Evolutionary conservation across 2,329 filamentous ascomycete species (phyloP).

Genomic region (Alternaria hordeiaustralica): DNA sequence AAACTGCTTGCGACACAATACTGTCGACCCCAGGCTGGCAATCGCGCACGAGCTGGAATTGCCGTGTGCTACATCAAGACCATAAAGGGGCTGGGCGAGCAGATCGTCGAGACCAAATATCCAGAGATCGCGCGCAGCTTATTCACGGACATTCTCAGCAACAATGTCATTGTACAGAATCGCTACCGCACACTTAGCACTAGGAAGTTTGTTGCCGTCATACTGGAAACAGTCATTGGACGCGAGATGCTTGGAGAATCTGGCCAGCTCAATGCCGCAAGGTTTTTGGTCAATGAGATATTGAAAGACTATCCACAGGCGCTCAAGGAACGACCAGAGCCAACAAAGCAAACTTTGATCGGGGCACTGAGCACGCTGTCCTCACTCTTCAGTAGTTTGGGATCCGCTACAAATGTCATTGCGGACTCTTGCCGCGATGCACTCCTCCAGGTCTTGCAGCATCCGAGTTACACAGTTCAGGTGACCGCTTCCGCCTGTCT

Average conservation of each 20-base stretch:
- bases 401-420: conserved; percentile 79
- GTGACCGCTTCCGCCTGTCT: conserved; percentile 86
- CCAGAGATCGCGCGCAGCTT: conserved; percentile 80
- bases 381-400: conserved; percentile 78
- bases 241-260: conserved; percentile 84
- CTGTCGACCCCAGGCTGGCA: conserved; percentile 76
- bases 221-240: conserved; percentile 84
- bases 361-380: conserved; percentile 79
- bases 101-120: conserved; percentile 83
- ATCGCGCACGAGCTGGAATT: conserved; percentile 80
- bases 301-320: conserved; percentile 94
- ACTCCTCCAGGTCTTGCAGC: conserved; percentile 86
- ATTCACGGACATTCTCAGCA: conserved; percentile 78
- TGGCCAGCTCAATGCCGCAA: conserved; percentile 83
- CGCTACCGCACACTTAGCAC: conserved; percentile 87
- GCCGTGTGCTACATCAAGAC: conserved; percentile 87
- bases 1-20: conserved; percentile 83
- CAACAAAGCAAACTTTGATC: conserved; percentile 83
- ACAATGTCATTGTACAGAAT: conserved; percentile 77
- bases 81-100: conserved; percentile 78
- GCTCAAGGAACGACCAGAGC: conserved; percentile 84
- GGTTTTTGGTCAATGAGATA: conserved; percentile 81
- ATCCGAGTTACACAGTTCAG: conserved; percentile 96
- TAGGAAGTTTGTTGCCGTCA: conserved; percentile 80
- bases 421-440: conserved; percentile 86